These are phyloP conservation scores for Candida sp. DNA, from an alignment of 1,139 yeast genomes.

Conservation along the genomic window DNA sequence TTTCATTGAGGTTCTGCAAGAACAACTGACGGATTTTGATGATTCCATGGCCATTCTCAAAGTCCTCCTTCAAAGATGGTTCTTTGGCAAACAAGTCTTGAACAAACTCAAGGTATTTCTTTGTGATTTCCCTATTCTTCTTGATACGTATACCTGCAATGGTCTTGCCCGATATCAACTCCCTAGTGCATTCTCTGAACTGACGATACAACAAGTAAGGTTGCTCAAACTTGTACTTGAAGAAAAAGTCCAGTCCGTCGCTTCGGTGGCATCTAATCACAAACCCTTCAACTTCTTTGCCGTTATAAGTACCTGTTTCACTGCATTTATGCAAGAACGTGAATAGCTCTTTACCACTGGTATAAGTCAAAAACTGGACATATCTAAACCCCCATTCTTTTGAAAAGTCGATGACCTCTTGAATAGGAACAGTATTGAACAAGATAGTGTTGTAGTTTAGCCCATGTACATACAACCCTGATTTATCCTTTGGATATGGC, in stretches of 20 bases:
- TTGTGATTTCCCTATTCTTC: constrained; percentile 62
- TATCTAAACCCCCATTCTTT: constrained; percentile 70
- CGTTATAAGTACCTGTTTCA: constrained; percentile 72
- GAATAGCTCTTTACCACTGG: constrained; percentile 45
- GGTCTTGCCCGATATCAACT: constrained; percentile 49
- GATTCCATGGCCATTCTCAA: constrained; percentile 68
- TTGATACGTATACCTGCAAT: constrained; percentile 41
- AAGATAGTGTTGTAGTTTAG: constrained; percentile 68
- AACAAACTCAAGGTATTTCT: constrained; percentile 71
- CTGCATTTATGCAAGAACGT: constrained; percentile 60
- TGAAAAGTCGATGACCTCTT: constrained; percentile 64
- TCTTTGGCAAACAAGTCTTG: constrained; percentile 53
- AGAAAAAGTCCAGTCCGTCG: constrained; percentile 55
- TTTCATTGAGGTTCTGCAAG: constrained; percentile 48
- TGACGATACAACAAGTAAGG: constrained; percentile 92
- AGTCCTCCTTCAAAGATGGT: constrained; percentile 49
- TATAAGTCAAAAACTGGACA: constrained; percentile 49
- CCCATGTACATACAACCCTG: constrained; percentile 93
- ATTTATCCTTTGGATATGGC: constrained; percentile 63
- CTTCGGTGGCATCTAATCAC: constrained; percentile 76
- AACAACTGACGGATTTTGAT: constrained; percentile 69
- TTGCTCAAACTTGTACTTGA: constrained; percentile 94
- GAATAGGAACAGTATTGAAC: constrained; percentile 70
- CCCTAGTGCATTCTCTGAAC: constrained; percentile 85
- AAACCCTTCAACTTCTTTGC: constrained; percentile 88